These are phyloP conservation scores for Microdochium paspali DNA, from an alignment of 2,329 filamentous ascomycete species.

Conservation along the genomic window DNA sequence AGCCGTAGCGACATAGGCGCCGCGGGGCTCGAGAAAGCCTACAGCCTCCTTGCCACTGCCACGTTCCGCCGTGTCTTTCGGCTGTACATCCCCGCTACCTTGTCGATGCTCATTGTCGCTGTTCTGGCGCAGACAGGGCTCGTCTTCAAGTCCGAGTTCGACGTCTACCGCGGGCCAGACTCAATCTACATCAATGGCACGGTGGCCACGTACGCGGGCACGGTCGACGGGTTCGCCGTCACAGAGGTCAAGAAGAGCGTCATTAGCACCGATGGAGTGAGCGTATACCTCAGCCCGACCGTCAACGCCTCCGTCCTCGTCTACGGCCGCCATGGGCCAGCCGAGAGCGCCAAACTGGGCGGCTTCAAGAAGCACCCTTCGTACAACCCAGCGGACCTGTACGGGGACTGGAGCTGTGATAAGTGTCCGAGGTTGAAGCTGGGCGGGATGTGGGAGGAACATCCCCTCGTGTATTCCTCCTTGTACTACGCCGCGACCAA, in stretches of 20 bases:
- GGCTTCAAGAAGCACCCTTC: background rate
- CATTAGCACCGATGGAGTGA: constrained; percentile 9
- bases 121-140: constrained; percentile 27
- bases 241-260: constrained; percentile 18
- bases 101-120: constrained; percentile 29
- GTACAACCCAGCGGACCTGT: background rate
- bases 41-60: constrained; percentile 24
- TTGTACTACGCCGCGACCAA: constrained; percentile 25
- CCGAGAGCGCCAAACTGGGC: background rate
- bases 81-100: constrained; percentile 27
- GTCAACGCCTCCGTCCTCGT: constrained; percentile 3
- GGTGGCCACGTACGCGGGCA: constrained; percentile 17
- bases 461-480: constrained; percentile 27
- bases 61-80: constrained; percentile 27
- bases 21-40: constrained; percentile 17
- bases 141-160: constrained; percentile 22
- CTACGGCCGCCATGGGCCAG: background rate
- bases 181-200: constrained; percentile 29
- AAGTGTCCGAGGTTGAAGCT: constrained; percentile 20
- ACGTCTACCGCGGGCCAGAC: constrained; percentile 25
- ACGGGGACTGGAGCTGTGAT: constrained; percentile 1
- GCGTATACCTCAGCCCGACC: background rate
- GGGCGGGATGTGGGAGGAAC: constrained; percentile 31
- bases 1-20: too few species aligned
- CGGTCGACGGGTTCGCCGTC: constrained; percentile 13